Evolutionary conservation across 2,329 filamentous ascomycete genomes (phyloP).

Genomic region (Colletotrichum liriopes): DNA sequence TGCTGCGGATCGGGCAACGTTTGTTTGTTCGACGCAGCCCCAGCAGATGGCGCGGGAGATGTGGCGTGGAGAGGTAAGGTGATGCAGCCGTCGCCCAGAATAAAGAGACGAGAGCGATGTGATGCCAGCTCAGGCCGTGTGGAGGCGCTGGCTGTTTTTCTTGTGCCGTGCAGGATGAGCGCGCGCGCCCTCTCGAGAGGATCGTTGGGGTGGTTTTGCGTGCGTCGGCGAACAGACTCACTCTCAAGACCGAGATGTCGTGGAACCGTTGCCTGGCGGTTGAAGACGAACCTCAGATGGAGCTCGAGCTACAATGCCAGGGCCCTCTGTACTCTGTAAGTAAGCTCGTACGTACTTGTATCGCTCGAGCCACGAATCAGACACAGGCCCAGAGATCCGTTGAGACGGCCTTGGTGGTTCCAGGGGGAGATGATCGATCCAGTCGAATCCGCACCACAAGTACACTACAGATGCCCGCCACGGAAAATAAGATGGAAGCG

Average conservation of each 20-base stretch:
- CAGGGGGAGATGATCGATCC: slow-evolving; percentile 36
- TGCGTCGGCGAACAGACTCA: slow-evolving; percentile 12
- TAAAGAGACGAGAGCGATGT: background rate
- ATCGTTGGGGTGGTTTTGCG: slow-evolving; percentile 16
- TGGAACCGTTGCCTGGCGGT: slow-evolving; percentile 1
- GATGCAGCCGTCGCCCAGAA: slow-evolving; percentile 3
- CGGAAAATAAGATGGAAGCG: slow-evolving; percentile 25
- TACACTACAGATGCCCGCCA: slow-evolving; percentile 12
- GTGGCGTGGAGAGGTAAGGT: background rate
- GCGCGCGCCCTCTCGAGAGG: slow-evolving; percentile 16
- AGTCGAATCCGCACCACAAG: slow-evolving; percentile 10
- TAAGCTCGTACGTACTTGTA: background rate
- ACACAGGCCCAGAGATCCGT: slow-evolving; percentile 10
- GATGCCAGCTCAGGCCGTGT: slow-evolving; percentile 26
- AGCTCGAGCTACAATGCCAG: background rate
- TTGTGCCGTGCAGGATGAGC: slow-evolving; percentile 6
- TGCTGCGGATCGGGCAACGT: slow-evolving; percentile 9
- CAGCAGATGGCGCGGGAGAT: background rate
- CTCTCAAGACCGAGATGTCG: background rate
- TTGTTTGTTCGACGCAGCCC: slow-evolving; percentile 23
- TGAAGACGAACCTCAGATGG: background rate
- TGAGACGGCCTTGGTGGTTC: slow-evolving; percentile 14
- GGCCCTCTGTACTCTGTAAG: background rate
- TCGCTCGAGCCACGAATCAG: slow-evolving; percentile 3
- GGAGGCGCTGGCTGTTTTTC: slow-evolving; percentile 16